phyloP scores from a whole-genome alignment of 768 basidiomycete species.

The Coprinellus micaceus region DNA sequence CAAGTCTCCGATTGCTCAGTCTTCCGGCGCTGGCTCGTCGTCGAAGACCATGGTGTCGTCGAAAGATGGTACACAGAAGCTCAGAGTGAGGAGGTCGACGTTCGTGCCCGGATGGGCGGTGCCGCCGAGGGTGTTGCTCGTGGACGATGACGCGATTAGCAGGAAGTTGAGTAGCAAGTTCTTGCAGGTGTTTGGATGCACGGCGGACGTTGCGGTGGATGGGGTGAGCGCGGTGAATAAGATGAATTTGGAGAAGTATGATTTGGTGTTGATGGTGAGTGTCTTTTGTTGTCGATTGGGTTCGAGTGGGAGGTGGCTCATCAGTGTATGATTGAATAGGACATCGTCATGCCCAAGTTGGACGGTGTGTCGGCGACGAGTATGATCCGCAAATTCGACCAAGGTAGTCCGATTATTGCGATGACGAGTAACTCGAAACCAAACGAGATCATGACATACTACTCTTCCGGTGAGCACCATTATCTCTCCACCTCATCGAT shows the following conservation, averaged over 20 bases:
- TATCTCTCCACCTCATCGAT: background rate
- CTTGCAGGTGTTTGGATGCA: slow-evolving; percentile 91
- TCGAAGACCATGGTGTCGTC: slow-evolving; percentile 3
- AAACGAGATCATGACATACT: slow-evolving; percentile 89
- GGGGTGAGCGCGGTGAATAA: slow-evolving; percentile 90
- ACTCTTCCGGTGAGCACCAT: slow-evolving; percentile 54
- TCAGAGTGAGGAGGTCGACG: slow-evolving; percentile 71
- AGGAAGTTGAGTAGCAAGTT: slow-evolving; percentile 88
- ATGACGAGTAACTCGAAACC: slow-evolving; percentile 97
- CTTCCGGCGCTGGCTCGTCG: slow-evolving; percentile 16
- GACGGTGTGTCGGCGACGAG: slow-evolving; percentile 90
- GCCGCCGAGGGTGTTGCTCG: slow-evolving; percentile 84
- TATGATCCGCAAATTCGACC: slow-evolving; percentile 91
- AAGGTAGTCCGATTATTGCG: slow-evolving; percentile 94
- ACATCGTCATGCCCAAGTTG: slow-evolving; percentile 91
- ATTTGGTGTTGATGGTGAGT: slow-evolving; percentile 91
- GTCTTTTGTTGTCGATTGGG: slow-evolving; percentile 20
- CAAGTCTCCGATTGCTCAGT: too few species aligned
- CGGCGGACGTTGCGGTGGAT: slow-evolving; percentile 91
- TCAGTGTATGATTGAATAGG: slow-evolving; percentile 47
- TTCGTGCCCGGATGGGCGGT: slow-evolving; percentile 91
- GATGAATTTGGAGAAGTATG: slow-evolving; percentile 96
- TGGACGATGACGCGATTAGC: slow-evolving; percentile 94
- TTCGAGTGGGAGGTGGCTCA: slow-evolving; percentile 7
- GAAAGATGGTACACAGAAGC: slow-evolving; percentile 32